Evolutionary conservation across 2,329 filamentous ascomycete genomes (phyloP).

Genomic region (Fusarium hainanense): DNA sequence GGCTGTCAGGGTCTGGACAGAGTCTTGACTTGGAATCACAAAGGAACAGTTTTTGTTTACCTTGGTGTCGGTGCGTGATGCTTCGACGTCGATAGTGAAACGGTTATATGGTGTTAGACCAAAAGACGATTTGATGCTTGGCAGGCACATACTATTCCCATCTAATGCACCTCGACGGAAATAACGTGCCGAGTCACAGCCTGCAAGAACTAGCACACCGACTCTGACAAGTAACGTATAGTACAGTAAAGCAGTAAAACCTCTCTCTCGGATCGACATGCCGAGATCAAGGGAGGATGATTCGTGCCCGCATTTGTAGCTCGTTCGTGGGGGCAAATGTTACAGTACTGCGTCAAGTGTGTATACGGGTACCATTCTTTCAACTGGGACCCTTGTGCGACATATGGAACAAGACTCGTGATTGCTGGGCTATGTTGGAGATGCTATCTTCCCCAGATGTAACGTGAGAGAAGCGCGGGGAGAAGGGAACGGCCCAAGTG

Average conservation of each 20-base stretch:
- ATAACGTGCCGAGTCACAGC: conserved; percentile 31
- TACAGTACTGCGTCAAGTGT: background rate
- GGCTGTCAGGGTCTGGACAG: background rate
- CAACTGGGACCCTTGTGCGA: background rate
- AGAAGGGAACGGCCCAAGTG: background rate
- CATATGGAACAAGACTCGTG: background rate
- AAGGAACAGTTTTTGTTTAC: background rate
- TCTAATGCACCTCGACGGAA: conserved; percentile 30
- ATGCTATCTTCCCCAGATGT: conserved; percentile 6
- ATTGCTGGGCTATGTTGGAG: background rate
- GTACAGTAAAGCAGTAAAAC: background rate
- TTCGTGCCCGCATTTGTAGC: conserved; percentile 37
- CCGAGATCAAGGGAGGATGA: conserved; percentile 26
- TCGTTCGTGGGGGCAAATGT: conserved; percentile 13
- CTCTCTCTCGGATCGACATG: conserved; percentile 31
- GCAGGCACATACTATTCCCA: conserved; percentile 2
- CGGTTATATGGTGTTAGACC: background rate
- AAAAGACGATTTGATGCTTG: background rate
- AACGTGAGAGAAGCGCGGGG: conserved; percentile 1
- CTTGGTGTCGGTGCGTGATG: background rate
- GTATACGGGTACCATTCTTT: background rate
- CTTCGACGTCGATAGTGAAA: background rate
- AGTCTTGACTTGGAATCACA: background rate
- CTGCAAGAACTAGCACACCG: conserved; percentile 21
- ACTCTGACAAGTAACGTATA: background rate